Percentiles rank a stretch among this genome's conserved stretches.
Conservation (phyloP, 257 asterid genomes). For the Ehretia macrophylla region DNA sequence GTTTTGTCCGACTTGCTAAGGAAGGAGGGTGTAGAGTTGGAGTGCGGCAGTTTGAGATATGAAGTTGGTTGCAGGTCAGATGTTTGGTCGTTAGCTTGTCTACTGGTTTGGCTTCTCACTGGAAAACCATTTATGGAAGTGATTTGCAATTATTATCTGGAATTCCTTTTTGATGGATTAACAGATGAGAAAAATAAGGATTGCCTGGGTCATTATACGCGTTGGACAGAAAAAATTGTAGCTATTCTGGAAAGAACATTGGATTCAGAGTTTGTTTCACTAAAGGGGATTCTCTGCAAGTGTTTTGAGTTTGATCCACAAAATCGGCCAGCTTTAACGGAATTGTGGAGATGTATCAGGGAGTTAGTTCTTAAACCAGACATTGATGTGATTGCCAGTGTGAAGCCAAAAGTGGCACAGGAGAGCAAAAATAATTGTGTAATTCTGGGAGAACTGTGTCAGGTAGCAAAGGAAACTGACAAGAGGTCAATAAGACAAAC, state of each 20-base stretch:
- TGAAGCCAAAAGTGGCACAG: constrained; percentile 18
- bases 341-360: constrained; percentile 62
- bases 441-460: constrained; percentile 49
- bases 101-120: constrained; percentile 47
- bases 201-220: constrained; percentile 33
- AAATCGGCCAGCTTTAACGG: constrained; percentile 51
- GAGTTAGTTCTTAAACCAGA: constrained; percentile 41
- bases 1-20: constrained; percentile 29
- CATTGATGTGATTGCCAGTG: constrained; percentile 26
- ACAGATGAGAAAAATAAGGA: constrained; percentile 29
- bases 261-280: constrained; percentile 28
- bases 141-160: constrained; percentile 31
- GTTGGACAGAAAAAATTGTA: constrained; percentile 47
- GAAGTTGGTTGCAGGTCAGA: constrained; percentile 61
- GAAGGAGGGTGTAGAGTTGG: constrained; percentile 33
- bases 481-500: constrained; percentile 7
- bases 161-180: constrained; percentile 21
- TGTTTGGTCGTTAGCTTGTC: constrained; percentile 79
- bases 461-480: constrained; percentile 21
- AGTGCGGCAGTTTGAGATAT: constrained; percentile 22
- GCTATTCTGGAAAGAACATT: constrained; percentile 39
- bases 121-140: constrained; percentile 51
- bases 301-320: constrained; percentile 58
- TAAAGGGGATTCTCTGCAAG: constrained; percentile 41
- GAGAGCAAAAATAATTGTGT: constrained; percentile 29